A percentile compares a stretch with the other conserved stretches of the same genome.
These are phyloP conservation scores for Alternaria angustiovoidea DNA, from an alignment of 2,329 filamentous ascomycete genomes.

Conservation along the genomic window DNA sequence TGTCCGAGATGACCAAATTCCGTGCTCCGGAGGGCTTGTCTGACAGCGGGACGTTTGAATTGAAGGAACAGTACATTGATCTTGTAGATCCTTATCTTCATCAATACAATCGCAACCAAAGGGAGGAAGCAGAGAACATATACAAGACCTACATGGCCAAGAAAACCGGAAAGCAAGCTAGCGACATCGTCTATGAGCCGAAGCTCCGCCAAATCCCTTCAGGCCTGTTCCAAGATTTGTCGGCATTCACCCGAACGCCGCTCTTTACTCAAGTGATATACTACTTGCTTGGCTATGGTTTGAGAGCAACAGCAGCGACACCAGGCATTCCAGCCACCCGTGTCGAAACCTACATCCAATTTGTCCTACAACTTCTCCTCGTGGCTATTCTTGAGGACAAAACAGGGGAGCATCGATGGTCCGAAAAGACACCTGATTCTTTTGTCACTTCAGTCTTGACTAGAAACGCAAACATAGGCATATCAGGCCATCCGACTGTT, in stretches of 20 bases:
- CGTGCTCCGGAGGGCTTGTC: constrained; percentile 89
- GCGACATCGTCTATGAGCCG: constrained; percentile 92
- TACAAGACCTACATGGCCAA: constrained; percentile 89
- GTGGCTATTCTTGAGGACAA: constrained; percentile 87
- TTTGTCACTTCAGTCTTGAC: constrained; percentile 77
- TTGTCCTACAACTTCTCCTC: constrained; percentile 85
- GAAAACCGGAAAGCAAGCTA: constrained; percentile 79
- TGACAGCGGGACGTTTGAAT: constrained; percentile 92
- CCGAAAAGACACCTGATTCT: constrained; percentile 62
- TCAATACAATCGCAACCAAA: constrained; percentile 95
- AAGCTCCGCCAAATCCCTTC: constrained; percentile 77
- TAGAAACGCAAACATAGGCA: constrained; percentile 61
- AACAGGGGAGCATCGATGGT: constrained; percentile 54
- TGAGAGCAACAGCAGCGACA: constrained; percentile 72
- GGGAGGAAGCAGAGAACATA: constrained; percentile 90
- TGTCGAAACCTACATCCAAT: constrained; percentile 89
- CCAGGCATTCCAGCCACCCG: constrained; percentile 81
- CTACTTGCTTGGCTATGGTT: constrained; percentile 82
- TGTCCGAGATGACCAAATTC: constrained; percentile 88
- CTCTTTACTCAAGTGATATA: constrained; percentile 92
- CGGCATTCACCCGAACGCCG: constrained; percentile 81
- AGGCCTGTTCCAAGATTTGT: constrained; percentile 78
- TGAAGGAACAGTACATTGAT: constrained; percentile 85
- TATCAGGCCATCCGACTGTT: constrained; percentile 54
- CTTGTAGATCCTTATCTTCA: constrained; percentile 95